Percentiles rank a stretch among this genome's conserved stretches.
phyloP scores from a whole-genome alignment of 2,329 filamentous ascomycete species.

The Massarina eburnea region DNA sequence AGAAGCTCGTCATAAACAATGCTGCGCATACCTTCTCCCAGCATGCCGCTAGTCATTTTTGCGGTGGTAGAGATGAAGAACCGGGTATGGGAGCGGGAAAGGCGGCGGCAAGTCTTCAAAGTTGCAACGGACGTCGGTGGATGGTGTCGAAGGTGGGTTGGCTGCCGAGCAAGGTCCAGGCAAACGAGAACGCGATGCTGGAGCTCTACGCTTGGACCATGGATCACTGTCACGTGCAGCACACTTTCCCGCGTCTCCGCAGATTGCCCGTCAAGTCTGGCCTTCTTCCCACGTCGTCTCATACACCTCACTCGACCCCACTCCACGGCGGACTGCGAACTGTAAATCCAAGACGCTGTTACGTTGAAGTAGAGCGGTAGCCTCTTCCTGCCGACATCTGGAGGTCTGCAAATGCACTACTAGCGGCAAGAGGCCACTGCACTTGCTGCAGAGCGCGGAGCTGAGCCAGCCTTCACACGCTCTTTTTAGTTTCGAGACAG shows the following conservation, averaged over 20 bases:
- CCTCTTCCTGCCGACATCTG: no score
- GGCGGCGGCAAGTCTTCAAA: neutral
- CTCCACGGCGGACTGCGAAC: no score
- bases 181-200: constrained; percentile 3
- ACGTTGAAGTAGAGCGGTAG: no score
- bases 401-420: neutral
- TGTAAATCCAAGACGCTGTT: no score
- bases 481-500: neutral
- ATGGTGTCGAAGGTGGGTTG: constrained; percentile 1
- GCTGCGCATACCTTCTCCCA: constrained; percentile 39
- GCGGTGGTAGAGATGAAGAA: constrained; percentile 10
- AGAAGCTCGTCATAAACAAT: constrained; percentile 9
- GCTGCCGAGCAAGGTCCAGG: constrained; percentile 7
- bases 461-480: neutral
- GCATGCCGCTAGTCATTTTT: constrained; percentile 41
- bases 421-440: constrained; percentile 2
- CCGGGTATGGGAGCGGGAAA: neutral
- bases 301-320: no score
- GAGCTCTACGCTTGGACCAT: neutral
- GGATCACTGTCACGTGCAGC: neutral
- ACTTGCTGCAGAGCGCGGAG: neutral
- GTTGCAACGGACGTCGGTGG: neutral
- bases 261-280: no score
- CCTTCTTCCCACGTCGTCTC: no score
- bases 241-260: no score